Evolutionary conservation across 495 filamentous ascomycete species (phyloP).

Genomic region (Penicillium crystallinum): DNA sequence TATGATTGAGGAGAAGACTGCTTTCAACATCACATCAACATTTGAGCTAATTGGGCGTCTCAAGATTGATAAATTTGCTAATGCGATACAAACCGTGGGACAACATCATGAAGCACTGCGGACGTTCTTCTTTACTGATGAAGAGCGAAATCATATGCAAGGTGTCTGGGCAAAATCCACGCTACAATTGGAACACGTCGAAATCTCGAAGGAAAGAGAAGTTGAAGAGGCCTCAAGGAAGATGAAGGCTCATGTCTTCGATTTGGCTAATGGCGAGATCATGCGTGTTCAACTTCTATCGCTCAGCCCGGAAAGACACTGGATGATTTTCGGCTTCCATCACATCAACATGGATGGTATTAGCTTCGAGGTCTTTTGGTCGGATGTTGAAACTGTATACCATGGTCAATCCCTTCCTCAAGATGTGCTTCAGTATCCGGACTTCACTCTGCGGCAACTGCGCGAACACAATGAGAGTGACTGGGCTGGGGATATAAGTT

Average conservation of each 20-base stretch:
- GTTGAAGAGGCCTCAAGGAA: slow-evolving; percentile 7
- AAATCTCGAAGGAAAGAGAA: slow-evolving; percentile 7
- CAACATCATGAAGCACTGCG: slow-evolving; percentile 41
- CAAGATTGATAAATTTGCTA: slow-evolving; percentile 16
- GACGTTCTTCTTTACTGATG: slow-evolving; percentile 33
- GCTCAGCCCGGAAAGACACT: slow-evolving; percentile 11
- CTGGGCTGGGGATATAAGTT: slow-evolving; percentile 22
- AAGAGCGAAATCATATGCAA: slow-evolving; percentile 16
- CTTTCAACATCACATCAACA: slow-evolving; percentile 28
- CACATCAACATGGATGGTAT: slow-evolving; percentile 49
- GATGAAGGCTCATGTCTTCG: slow-evolving; percentile 22
- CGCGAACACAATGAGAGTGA: slow-evolving; percentile 12
- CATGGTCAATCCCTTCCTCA: slow-evolving; percentile 11
- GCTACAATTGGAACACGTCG: slow-evolving; percentile 13
- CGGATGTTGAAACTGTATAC: slow-evolving; percentile 39
- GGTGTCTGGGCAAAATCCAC: slow-evolving; percentile 14
- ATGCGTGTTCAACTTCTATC: slow-evolving; percentile 27
- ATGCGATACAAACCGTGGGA: slow-evolving; percentile 26
- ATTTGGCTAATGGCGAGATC: slow-evolving; percentile 27
- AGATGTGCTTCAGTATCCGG: slow-evolving; percentile 17
- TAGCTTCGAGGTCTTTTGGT: slow-evolving; percentile 34
- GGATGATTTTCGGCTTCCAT: slow-evolving; percentile 33
- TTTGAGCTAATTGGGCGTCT: slow-evolving; percentile 18
- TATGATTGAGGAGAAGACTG: slow-evolving; percentile 30
- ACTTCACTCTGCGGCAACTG: slow-evolving; percentile 23